Base-by-base conservation (phyloP, 352 stramenopile species). In the Globisporangium heterothallicum region DNA sequence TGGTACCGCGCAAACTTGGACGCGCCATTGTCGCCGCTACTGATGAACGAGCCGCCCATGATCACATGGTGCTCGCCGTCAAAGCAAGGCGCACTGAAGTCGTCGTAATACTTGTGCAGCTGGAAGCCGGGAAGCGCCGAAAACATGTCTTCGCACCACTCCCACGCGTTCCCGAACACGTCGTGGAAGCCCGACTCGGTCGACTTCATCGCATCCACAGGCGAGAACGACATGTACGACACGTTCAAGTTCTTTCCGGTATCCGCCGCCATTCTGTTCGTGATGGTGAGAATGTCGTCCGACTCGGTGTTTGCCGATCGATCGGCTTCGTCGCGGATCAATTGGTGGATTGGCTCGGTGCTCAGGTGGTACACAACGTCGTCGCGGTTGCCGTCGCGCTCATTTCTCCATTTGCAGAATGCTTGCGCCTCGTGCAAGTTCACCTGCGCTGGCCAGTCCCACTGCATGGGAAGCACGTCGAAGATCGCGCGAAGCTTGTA, bases 21-120 rank as follows among this genome's bases (percentile, higher is more conserved):
- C 42, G 88, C 92, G 32, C 81, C 82, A 58, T 98, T 97, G 66
- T 98, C 94, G 30, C 94, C 96, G 22, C 76, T 97, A 67, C 84
- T 97, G 35, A 96, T 95, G 63, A 97, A 98, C 29, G 88, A 98
- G 18, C 96, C 94, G 40, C 96, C 96, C 61, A 98, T 88, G 75
- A 99, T 98, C 56, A 98, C 79, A 32, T 94, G 83, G 72, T 99
- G 94, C 56, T 98, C 93, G 27, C 94, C 94, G 63, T 99, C 96
- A 66, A 98, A 99, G 70, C 94, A 99, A n/a, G 96, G 96, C 42
- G 94, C 92, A 26, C 88, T 97, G 59, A 99, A 99, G 68, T 99
- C 95, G 67, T 98, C 94, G 72, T 99, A 99, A 42, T 97, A 90
- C 49, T 66, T 70, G 60, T 95, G 84, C 40, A 96, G 71, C 26